Base-by-base conservation (phyloP, 2,329 filamentous ascomycete species). In the Alternaria alternata region DNA sequence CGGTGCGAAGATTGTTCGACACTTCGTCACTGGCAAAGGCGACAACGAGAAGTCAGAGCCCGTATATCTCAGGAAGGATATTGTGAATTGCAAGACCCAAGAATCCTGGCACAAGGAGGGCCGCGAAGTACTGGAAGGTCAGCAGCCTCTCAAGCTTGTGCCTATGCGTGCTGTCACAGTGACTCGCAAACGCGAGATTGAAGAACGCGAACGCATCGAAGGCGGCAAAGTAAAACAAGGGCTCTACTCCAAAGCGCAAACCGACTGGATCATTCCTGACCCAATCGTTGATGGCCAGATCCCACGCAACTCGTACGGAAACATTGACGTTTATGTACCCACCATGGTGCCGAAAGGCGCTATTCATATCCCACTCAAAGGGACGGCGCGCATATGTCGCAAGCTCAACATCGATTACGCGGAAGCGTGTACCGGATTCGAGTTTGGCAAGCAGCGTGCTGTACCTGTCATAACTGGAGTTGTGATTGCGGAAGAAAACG, bases 21-120 rank as follows among this genome's bases (percentile, higher is more conserved):
- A 86, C 11, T 97, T 98, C 77, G 87, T 84, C 5, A 88, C 88
- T 47, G 89, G 87, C 9, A 97, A 94, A 78, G 91, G 89, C 14
- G 87, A 88, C 44, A 90, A 89, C 47, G 80, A 86, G 3, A 90
- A 90, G 44, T 87, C 91, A 59, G 93, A 97, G 75, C 89, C 92
- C 1, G 93, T 98, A 0, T 98, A 88, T 74, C 85, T 85, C 1
- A 89, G 94, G 34, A 86, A 87, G 54, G 94, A 98, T 66, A 88
- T 98, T 0, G 88, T 94, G 3, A 84, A 86, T 39, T 96, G 96
- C 76, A 94, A 97, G 78, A 96, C 92, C 28, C 91, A 91, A 1
- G 95, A 99, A 76, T 97, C 92, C 1, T 99, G 95, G 95, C 95
- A 98, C 76, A 97, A 97, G 76, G 94, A 97, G 82, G 95, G 95